These are phyloP conservation scores for Ananas comosus DNA, from an alignment of 176 grass and related monocot genomes.

Conservation along the genomic window DNA sequence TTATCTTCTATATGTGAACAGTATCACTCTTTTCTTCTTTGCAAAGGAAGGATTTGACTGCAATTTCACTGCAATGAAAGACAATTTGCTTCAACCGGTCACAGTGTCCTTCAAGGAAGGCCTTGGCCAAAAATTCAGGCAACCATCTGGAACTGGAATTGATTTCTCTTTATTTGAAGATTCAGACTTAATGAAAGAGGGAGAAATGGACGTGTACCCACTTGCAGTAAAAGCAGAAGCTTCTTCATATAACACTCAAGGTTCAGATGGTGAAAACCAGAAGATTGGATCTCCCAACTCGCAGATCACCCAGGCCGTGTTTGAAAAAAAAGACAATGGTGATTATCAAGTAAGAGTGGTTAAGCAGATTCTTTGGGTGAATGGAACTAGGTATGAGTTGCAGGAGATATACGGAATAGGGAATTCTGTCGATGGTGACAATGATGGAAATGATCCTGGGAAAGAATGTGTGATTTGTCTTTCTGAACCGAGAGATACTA, in stretches of 20 bases:
- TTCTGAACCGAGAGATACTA: constrained; percentile 88
- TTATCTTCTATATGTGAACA: constrained; percentile 43
- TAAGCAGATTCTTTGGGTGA: constrained; percentile 94
- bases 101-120: constrained; percentile 79
- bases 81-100: constrained; percentile 57
- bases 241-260: constrained; percentile 31
- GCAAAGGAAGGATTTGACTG: constrained; percentile 79
- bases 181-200: constrained; percentile 53
- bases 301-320: constrained; percentile 87
- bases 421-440: constrained; percentile 74
- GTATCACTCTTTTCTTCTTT: constrained; percentile 90
- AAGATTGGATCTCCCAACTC: constrained; percentile 52
- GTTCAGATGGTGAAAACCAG: constrained; percentile 41
- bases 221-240: constrained; percentile 95
- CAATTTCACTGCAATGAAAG: constrained; percentile 52
- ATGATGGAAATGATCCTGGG: constrained; percentile 81
- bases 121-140: constrained; percentile 85
- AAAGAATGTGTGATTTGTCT: constrained; percentile 99
- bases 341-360: constrained; percentile 63
- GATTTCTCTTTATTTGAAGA: constrained; percentile 68
- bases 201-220: constrained; percentile 59
- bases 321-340: constrained; percentile 87
- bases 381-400: constrained; percentile 70
- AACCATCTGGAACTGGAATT: constrained; percentile 88
- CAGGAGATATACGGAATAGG: constrained; percentile 99